Evolutionary conservation across 768 basidiomycete genomes (phyloP).

Genomic region (Pleurotus ostreatus): DNA sequence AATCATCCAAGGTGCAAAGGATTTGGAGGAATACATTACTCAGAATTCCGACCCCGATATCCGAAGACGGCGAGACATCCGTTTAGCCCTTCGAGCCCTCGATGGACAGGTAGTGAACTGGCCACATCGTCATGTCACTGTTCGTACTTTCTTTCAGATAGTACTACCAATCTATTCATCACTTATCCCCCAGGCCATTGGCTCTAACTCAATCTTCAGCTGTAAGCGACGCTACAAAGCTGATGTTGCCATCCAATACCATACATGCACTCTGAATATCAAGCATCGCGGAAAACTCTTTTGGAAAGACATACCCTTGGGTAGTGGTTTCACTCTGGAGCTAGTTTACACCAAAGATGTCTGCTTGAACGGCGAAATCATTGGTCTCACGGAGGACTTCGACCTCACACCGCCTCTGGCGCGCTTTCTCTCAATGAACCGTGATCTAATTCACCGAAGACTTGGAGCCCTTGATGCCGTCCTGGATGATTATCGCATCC

Average conservation of each 20-base stretch:
- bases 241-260: constrained; percentile 40
- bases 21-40: constrained; percentile 54
- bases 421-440: constrained; percentile 58
- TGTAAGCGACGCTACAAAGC: constrained; percentile 49
- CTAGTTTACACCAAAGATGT: constrained; percentile 55
- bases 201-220: constrained; percentile 39
- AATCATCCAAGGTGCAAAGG: constrained; percentile 40
- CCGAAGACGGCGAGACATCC: constrained; percentile 47
- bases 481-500: constrained; percentile 48
- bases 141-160: constrained; percentile 19
- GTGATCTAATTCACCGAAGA: constrained; percentile 39
- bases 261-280: constrained; percentile 44
- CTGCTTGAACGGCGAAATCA: constrained; percentile 40
- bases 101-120: constrained; percentile 59
- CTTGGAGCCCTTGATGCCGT: constrained; percentile 41
- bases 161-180: not conserved
- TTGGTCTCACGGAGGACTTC: constrained; percentile 65
- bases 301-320: constrained; percentile 53
- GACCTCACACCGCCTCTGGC: constrained; percentile 61
- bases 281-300: constrained; percentile 46
- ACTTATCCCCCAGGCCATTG: constrained; percentile 36
- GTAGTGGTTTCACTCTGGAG: constrained; percentile 65
- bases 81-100: constrained; percentile 60
- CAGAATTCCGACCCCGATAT: constrained; percentile 58
- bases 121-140: constrained; percentile 60